These are phyloP conservation scores for Pisolithus thermaeus DNA, from an alignment of 1,284 basidiomycete genomes.

Conservation along the genomic window DNA sequence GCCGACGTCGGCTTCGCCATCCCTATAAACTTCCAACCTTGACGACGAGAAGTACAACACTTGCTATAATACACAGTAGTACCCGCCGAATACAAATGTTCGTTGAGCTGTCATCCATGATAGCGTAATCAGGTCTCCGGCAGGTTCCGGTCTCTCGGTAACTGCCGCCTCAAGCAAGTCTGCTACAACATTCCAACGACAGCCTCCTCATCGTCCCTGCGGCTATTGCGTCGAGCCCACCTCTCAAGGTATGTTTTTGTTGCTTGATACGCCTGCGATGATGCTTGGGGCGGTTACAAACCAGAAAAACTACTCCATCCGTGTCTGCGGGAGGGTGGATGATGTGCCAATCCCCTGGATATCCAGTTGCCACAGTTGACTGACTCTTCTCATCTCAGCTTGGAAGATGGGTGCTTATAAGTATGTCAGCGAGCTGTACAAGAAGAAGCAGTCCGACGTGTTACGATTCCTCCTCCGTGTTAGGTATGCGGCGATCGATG, in stretches of 20 bases:
- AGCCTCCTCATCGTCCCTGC: background rate
- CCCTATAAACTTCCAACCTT: conserved; percentile 9
- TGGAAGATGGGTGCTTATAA: conserved; percentile 87
- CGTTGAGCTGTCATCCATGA: background rate
- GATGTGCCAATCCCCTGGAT: conserved; percentile 16
- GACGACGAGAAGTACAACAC: conserved; percentile 20
- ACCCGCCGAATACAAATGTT: background rate
- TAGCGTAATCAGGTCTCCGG: conserved; percentile 10
- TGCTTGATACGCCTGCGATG: conserved; percentile 1
- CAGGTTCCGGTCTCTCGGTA: conserved; percentile 6
- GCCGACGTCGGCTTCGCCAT: background rate
- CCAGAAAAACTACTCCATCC: background rate
- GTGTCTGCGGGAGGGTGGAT: conserved; percentile 21
- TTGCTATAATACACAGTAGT: conserved; percentile 10
- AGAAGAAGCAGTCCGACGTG: conserved; percentile 96
- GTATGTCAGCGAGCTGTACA: conserved; percentile 95
- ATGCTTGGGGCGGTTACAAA: background rate
- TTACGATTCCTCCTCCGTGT: conserved; percentile 98
- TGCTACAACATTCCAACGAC: background rate
- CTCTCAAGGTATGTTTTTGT: conserved; percentile 25
- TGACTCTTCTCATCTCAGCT: conserved; percentile 14
- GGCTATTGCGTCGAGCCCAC: conserved; percentile 13
- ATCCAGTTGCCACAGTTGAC: conserved; percentile 17
- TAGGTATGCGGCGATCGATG: conserved; percentile 49
- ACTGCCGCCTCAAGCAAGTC: conserved; percentile 11